phyloP scores from a whole-genome alignment of 306 rosid genomes.

The Oxytropis ochrocephala region DNA sequence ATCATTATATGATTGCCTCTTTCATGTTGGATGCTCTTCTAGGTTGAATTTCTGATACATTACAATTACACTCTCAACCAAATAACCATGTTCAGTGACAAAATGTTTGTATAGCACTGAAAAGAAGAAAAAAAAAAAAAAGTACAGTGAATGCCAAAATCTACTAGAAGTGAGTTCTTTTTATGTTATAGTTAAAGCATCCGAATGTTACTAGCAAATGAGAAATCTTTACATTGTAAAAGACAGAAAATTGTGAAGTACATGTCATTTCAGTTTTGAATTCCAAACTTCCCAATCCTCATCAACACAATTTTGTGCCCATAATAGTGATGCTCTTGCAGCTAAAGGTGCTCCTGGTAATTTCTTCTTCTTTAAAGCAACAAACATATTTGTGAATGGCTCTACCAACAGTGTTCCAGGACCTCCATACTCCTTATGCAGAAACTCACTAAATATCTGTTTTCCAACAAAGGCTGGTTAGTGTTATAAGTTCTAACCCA shows the following conservation, averaged over 20 bases:
- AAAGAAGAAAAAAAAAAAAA: neutral
- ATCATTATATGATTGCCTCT: constrained; percentile 25
- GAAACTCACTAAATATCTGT: constrained; percentile 55
- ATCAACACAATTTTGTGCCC: constrained; percentile 64
- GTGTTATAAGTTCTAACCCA: constrained; percentile 13
- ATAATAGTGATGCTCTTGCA: constrained; percentile 59
- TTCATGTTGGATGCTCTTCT: constrained; percentile 27
- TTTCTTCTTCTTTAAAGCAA: constrained; percentile 24
- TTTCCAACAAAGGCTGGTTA: constrained; percentile 20
- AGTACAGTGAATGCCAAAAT: constrained; percentile 26
- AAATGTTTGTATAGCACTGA: constrained; percentile 44
- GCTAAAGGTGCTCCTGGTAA: constrained; percentile 39
- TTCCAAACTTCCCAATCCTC: constrained; percentile 69
- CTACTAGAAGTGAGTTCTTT: constrained; percentile 16
- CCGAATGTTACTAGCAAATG: constrained; percentile 8
- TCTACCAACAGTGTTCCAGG: constrained; percentile 75
- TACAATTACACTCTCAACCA: constrained; percentile 25
- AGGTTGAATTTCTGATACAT: constrained; percentile 17
- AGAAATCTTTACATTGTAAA: constrained; percentile 16
- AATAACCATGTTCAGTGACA: constrained; percentile 30
- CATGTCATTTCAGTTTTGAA: constrained; percentile 38
- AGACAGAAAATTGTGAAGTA: constrained; percentile 2
- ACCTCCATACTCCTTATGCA: constrained; percentile 65
- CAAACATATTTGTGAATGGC: constrained; percentile 56
- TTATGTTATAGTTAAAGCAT: constrained; percentile 3